Evolutionary conservation across 805 yeast genomes (phyloP), one percentile per base, ranked within the genome.

Genomic region (Candida orba): DNA sequence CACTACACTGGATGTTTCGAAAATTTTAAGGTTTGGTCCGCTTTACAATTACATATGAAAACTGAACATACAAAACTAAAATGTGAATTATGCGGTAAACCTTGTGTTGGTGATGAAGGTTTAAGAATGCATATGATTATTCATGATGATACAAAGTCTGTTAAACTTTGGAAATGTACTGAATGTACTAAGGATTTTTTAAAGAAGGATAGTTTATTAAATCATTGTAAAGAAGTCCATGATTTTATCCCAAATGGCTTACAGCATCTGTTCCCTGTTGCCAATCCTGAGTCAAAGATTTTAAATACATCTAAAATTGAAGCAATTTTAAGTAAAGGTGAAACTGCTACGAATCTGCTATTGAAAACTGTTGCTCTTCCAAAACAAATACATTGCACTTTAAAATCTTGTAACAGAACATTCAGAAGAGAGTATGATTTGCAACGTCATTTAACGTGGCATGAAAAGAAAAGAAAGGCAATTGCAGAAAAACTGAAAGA

Each of bases 51-150:
- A 10, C 97, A 90, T 61, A 67, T 77, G 42, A 82, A 81, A 51
- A 72, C 76, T 1, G 83, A 73, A 31, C 96, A 89, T 62, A 87
- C 90, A 5, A 79, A 81, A 56, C 52, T 81, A 24, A 68, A 66
- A 36, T 87, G 95, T 64, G 52, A 61, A 0, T 51, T 76, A 1
- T 89, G 96, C 67, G 78, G 77, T 6, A 80, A 78, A 58, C 77
- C 73, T 8, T 83, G 89, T 66, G 81, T 83, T 10, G 95, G 95
- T 25, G 76, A 73, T 37, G 68, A 71, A 24, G 93, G 89, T 48
- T 62, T 88, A 40, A 64, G 71, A 15, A 77, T 81, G 67, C 96
- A 90, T 58, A 78, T 84, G 88, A 62, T 71, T 36, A 66, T 79
- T 18, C 96, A 89, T 60, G 79, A 80, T 51, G 77, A 72, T 6